phyloP scores from a whole-genome alignment of 1,284 basidiomycete genomes.

The Amylostereum chailletii region DNA sequence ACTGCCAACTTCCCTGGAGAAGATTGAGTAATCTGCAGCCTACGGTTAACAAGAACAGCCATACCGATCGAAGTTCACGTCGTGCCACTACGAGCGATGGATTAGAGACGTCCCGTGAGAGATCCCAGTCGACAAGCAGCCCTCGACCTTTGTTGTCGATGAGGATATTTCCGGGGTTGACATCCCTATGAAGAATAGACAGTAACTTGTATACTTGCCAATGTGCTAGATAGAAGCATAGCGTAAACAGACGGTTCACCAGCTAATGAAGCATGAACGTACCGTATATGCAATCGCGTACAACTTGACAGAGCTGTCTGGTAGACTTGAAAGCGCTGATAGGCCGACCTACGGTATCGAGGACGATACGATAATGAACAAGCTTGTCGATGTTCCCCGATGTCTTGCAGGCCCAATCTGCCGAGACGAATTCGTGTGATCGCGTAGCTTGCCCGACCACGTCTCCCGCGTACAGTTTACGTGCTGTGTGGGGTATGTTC shows the following conservation, averaged over 20 bases:
- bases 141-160: neutral
- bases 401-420: neutral
- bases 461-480: neutral
- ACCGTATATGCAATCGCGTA: neutral
- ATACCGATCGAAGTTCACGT: neutral
- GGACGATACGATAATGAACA: neutral
- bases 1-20: neutral
- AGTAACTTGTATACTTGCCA: neutral
- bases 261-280: neutral
- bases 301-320: neutral
- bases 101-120: neutral
- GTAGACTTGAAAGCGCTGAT: neutral
- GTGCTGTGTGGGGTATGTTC: neutral
- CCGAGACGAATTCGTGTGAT: neutral
- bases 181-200: neutral
- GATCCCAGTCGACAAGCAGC: constrained; percentile 1
- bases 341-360: neutral
- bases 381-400: neutral
- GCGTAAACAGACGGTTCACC: neutral
- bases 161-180: neutral
- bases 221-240: neutral
- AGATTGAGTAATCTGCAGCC: neutral
- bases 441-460: neutral
- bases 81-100: neutral
- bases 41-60: neutral